phyloP scores from a whole-genome alignment of 192 early-diverging fungal species.

The Umbelopsis sp. region DNA sequence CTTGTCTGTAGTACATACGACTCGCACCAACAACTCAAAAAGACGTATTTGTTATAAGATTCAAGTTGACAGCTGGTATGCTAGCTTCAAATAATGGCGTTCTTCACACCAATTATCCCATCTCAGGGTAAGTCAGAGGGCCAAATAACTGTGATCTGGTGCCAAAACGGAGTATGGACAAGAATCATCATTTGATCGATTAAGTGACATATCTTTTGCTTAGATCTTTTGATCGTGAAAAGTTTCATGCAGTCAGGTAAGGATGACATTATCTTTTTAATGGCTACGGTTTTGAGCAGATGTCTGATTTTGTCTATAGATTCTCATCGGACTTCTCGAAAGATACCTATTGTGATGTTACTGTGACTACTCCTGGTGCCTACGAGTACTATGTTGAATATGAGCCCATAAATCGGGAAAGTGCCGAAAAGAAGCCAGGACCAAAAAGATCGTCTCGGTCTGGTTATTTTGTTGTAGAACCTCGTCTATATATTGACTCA shows the following conservation, averaged over 20 bases:
- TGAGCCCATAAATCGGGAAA: constrained; percentile 23
- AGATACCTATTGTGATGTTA: constrained; percentile 70
- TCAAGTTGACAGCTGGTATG: constrained; percentile 80
- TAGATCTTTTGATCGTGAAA: constrained; percentile 39
- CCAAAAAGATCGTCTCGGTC: constrained; percentile 11
- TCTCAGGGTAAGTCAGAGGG: constrained; percentile 58
- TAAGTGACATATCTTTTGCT: constrained; percentile 29
- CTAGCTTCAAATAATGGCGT: constrained; percentile 69
- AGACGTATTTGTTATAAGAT: constrained; percentile 70
- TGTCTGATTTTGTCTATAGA: constrained; percentile 28
- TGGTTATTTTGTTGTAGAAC: constrained; percentile 87
- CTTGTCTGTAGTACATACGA: constrained; percentile 64
- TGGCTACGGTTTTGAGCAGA: constrained; percentile 9
- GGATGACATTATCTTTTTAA: constrained; percentile 15
- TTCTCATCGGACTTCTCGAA: constrained; percentile 46
- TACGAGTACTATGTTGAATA: constrained; percentile 90
- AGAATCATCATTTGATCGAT: constrained; percentile 38
- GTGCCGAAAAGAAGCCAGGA: constrained; percentile 10
- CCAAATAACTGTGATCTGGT: constrained; percentile 41
- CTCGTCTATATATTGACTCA: constrained; percentile 64
- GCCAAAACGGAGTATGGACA: constrained; percentile 41
- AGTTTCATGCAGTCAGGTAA: constrained; percentile 48
- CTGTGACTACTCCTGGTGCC: constrained; percentile 70
- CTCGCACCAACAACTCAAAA: constrained; percentile 71
- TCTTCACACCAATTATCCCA: constrained; percentile 89